Percentiles rank a stretch among this genome's conserved stretches.
These are phyloP conservation scores for Stentor coeruleus DNA, from an alignment of 73 alveolate species.

Conservation along the genomic window DNA sequence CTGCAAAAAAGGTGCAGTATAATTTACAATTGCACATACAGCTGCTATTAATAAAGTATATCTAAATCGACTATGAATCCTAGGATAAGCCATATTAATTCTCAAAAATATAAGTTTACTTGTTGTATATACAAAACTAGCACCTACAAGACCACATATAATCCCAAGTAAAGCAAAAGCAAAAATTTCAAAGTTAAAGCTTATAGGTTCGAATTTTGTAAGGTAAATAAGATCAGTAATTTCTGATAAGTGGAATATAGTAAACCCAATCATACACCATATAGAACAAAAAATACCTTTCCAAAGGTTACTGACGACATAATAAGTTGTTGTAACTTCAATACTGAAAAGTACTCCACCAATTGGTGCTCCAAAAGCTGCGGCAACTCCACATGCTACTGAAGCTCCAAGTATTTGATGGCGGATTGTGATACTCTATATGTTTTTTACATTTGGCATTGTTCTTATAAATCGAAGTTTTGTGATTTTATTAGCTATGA, in stretches of 20 bases:
- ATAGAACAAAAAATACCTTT: constrained; percentile 76
- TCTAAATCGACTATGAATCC: constrained; percentile 30
- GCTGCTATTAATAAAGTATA: constrained; percentile 28
- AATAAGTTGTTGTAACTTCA: constrained; percentile 88
- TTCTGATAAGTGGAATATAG: constrained; percentile 47
- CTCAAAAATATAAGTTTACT: constrained; percentile 39
- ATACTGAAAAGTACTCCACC: constrained; percentile 95
- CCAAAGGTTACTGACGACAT: constrained; percentile 80
- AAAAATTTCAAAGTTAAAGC: constrained; percentile 61
- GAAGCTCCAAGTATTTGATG: constrained; percentile 77
- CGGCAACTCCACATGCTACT: constrained; percentile 85
- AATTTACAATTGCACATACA: constrained; percentile 22
- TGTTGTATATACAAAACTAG: constrained; percentile 43
- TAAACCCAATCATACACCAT: constrained; percentile 55
- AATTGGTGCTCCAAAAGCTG: constrained; percentile 94
- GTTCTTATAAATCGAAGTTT: constrained; percentile 56
- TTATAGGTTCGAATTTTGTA: constrained; percentile 47
- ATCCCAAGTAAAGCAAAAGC: constrained; percentile 69
- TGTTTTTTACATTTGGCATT: constrained; percentile 36
- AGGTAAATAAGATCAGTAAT: constrained; percentile 53
- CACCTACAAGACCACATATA: constrained; percentile 68
- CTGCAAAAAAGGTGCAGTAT: constrained; percentile 30
- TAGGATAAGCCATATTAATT: constrained; percentile 28
- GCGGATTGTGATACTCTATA: constrained; percentile 45
- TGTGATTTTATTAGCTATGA: constrained; percentile 68